Percentiles rank a stretch among this genome's conserved stretches.
These are phyloP conservation scores for Epichloe baconii DNA, from an alignment of 2,329 filamentous ascomycete species.

Conservation along the genomic window DNA sequence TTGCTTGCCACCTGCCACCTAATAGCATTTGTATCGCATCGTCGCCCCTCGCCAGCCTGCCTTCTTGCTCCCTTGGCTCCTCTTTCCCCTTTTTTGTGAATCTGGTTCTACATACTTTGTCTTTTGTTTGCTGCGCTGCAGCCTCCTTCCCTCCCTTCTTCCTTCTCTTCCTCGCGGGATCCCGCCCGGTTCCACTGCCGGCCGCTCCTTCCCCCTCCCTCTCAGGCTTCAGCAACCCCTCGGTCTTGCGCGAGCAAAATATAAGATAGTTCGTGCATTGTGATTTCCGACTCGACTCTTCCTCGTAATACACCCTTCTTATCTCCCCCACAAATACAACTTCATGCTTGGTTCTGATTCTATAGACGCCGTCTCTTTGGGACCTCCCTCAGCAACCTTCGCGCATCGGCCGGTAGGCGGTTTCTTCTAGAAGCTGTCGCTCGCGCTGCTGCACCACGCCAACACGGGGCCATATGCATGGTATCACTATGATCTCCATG, in stretches of 20 bases:
- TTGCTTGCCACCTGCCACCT: not conserved
- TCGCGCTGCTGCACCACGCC: conserved; percentile 21
- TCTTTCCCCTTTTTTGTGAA: not conserved
- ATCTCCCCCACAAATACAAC: not conserved
- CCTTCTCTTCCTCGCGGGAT: not conserved
- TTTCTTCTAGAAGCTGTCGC: conserved; percentile 16
- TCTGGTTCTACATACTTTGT: not conserved
- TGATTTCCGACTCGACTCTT: not conserved
- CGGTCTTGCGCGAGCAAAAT: not conserved
- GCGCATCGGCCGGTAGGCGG: conserved; percentile 11
- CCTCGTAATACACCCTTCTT: not conserved
- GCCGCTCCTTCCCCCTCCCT: not conserved
- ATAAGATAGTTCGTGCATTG: not conserved
- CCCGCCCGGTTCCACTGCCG: not conserved
- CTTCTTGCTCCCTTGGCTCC: not conserved
- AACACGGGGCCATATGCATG: conserved; percentile 23
- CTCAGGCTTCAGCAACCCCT: not conserved
- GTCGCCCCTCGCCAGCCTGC: not conserved
- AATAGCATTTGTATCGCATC: not conserved
- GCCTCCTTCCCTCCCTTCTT: not conserved
- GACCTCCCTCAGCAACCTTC: not conserved
- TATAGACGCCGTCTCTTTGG: not conserved
- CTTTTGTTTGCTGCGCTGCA: not conserved
- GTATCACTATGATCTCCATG: conserved; percentile 47
- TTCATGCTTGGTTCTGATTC: not conserved